Evolutionary conservation across 345 rosid genomes (phyloP), one percentile per base, ranked within the genome.

Genomic region (Boechera divaricarpa): DNA sequence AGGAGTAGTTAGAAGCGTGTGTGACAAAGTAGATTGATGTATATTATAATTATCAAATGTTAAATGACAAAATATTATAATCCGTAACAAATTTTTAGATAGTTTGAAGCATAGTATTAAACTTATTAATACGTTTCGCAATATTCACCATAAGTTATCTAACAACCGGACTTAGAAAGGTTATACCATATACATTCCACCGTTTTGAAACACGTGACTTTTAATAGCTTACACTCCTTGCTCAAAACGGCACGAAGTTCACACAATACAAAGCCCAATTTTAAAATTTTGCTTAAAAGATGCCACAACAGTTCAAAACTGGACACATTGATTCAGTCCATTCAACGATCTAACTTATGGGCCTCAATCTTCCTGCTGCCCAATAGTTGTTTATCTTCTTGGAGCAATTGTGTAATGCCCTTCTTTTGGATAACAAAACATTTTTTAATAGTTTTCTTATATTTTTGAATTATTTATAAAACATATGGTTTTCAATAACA

Each of bases 1-100:
- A 42, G 87, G 87, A 57, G 71, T 67, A 5, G 48, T 82, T 47
- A 79, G 87, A 79, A 77, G 67, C 64, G 73, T 66, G 10, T 84
- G 87, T 70, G 70, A 82, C 70, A 65, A 65, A 71, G 38, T 82
- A 33, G 52, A 69, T 38, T 84, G 67, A 83, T 60, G 32, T 65
- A 55, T 47, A 13, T 67, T 31, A 56, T 41, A 33, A n/a, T 15
- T 5, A 63, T 53, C 62, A 52, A 4, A 36, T 52, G 44, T 12
- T 44, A n/a, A 44, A 58, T 26, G n/a, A 10, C 45, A 48, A 47
- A 15, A n/a, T 28, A 33, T 57, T 55, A 35, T 29, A 69, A 54
- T 41, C 45, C 24, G 55, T 31, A 52, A 11, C 28, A 28, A 38
- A 7, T 1, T 18, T 60, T 7, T 11, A 39, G 38, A 35, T 36